Evolutionary conservation across 805 yeast species (phyloP).

Genomic region (Pichia rugopelliculosa): DNA sequence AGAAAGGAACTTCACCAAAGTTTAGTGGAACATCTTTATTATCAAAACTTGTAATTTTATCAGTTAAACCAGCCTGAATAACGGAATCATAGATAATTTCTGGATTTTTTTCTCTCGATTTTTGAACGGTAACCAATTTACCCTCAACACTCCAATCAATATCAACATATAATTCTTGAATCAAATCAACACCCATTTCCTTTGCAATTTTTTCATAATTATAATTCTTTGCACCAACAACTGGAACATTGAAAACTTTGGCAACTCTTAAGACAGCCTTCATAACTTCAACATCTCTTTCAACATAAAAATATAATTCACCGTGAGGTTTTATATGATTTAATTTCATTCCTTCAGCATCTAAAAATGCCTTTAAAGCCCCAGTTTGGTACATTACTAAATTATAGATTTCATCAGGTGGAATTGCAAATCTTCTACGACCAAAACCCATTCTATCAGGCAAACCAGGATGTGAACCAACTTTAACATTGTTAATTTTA

Average conservation of each 20-base stretch:
- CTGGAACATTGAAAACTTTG: slow-evolving; percentile 29
- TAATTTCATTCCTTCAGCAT: slow-evolving; percentile 29
- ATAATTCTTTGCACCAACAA: slow-evolving; percentile 31
- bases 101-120: slow-evolving; percentile 22
- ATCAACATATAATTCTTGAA: slow-evolving; percentile 33
- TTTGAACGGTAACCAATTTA: slow-evolving; percentile 23
- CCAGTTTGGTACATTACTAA: slow-evolving; percentile 34
- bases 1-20: slow-evolving; percentile 25
- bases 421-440: slow-evolving; percentile 30
- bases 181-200: slow-evolving; percentile 28
- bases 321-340: slow-evolving; percentile 34
- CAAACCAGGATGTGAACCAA: slow-evolving; percentile 35
- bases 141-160: slow-evolving; percentile 30
- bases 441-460: slow-evolving; percentile 36
- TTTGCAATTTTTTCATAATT: slow-evolving; percentile 25
- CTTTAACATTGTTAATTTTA: slow-evolving; percentile 28
- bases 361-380: slow-evolving; percentile 31
- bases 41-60: slow-evolving; percentile 20
- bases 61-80: slow-evolving; percentile 22
- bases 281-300: slow-evolving; percentile 30
- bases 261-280: slow-evolving; percentile 32
- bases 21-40: slow-evolving; percentile 22
- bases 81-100: slow-evolving; percentile 26
- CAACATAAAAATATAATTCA: slow-evolving; percentile 32
- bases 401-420: slow-evolving; percentile 31